Evolutionary conservation across 2,329 filamentous ascomycete genomes (phyloP), one percentile per base, ranked within the genome.

Genomic region (Talaromyces sp.): DNA sequence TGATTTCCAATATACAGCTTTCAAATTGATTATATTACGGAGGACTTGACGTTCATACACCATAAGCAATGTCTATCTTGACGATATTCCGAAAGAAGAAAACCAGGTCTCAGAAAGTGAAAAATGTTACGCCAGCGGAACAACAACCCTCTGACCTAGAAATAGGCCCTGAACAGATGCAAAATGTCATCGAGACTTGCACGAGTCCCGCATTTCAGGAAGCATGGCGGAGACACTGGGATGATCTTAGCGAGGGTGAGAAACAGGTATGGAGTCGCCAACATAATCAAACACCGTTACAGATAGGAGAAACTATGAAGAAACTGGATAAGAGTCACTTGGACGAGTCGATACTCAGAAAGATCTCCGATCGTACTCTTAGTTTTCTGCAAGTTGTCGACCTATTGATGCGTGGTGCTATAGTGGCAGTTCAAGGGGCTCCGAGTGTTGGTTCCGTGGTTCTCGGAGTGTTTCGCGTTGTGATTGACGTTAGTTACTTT

Each of bases 141-240:
- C 45, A 49, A 47, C 45, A 24, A 3, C 45, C 22, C 5, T 24
- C 19, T 8, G 8, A 24, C 5, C 45, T 14, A 16, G 24, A 14
- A 0, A 52, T 27, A 2, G 31, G 41, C 22, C 33, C 50, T 4
- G 52, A 52, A 3, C 43, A 63, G 14, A 67, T 60, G 1, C 27
- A 41, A 35, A 11, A 39, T 33, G 41, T 62, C 7, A 56, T 64
- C 35, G 56, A 43, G 13, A 24, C 16, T 16, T 47, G 45, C n/a
- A 66, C 56, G 11, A 67, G 63, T 58, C 24, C 60, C 19, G 66
- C 64, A 47, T 66, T 67, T 47, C 45, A 61, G 37, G 66, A 66
- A 61, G 66, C 66, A 50, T 67, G 66, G 66, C 22, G 24, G 11
- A 56, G 45, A 24, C 66, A 67, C 22, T 64, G 64, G 56, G 24